phyloP scores from a whole-genome alignment of 352 stramenopile species.

The Phytophthora sp. region DNA sequence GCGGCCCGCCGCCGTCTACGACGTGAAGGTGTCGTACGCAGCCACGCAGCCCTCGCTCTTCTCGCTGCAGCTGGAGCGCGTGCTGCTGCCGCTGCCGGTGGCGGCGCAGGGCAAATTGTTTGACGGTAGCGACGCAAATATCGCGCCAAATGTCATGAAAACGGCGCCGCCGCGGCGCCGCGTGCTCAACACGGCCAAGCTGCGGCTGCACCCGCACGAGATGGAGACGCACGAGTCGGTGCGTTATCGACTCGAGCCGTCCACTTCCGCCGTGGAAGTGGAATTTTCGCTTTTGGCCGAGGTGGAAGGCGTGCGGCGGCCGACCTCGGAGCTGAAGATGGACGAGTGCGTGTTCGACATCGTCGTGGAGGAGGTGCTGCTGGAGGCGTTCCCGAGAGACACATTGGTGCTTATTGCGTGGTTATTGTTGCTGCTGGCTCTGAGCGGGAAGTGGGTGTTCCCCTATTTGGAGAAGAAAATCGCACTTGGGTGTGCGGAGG shows the following conservation, averaged over 20 bases:
- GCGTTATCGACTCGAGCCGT: slow-evolving; percentile 37
- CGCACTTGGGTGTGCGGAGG: slow-evolving; percentile 44
- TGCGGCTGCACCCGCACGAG: slow-evolving; percentile 56
- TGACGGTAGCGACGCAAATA: slow-evolving; percentile 20
- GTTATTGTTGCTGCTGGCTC: slow-evolving; percentile 47
- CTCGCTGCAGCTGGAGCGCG: slow-evolving; percentile 47
- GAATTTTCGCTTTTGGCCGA: slow-evolving; percentile 53
- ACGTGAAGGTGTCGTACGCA: slow-evolving; percentile 83
- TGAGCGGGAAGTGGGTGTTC: slow-evolving; percentile 41
- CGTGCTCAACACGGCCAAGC: slow-evolving; percentile 71
- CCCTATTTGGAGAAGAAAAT: slow-evolving; percentile 67
- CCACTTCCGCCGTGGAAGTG: slow-evolving; percentile 25
- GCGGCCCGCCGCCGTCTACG: slow-evolving; percentile 53
- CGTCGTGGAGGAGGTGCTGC: slow-evolving; percentile 72
- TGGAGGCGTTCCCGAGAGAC: slow-evolving; percentile 54
- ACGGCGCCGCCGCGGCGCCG: slow-evolving; percentile 35
- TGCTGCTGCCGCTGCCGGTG: slow-evolving; percentile 35
- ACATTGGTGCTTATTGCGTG: slow-evolving; percentile 65
- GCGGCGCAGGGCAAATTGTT: slow-evolving; percentile 4
- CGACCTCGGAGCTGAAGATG: slow-evolving; percentile 32
- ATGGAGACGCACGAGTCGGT: slow-evolving; percentile 37
- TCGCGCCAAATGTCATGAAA: slow-evolving; percentile 21
- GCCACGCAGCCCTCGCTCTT: slow-evolving; percentile 65
- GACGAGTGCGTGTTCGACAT: slow-evolving; percentile 75
- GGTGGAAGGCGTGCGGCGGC: slow-evolving; percentile 57